Percentiles rank a stretch among this genome's conserved stretches.
Conservation (phyloP, 768 basidiomycete genomes). For the Dentipellis sp. region DNA sequence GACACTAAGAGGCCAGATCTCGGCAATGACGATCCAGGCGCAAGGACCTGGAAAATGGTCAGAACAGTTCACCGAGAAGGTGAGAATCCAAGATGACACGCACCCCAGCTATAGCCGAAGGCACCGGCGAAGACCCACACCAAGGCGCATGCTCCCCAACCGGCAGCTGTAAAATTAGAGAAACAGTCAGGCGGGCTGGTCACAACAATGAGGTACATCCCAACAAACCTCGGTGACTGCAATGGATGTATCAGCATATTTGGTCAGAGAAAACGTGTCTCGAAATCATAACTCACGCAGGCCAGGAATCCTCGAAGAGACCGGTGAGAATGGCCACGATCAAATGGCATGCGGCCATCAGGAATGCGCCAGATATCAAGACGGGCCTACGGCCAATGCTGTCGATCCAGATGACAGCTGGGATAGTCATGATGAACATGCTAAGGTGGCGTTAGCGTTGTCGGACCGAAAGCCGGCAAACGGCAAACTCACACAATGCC, state of each 20-base stretch:
- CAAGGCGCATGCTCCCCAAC: conserved; percentile 61
- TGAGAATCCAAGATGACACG: neutral
- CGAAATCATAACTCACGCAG: conserved; percentile 23
- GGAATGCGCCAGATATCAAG: conserved; percentile 60
- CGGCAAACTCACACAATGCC: conserved; percentile 53
- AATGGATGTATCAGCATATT: neutral
- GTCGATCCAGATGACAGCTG: conserved; percentile 77
- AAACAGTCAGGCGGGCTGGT: neutral
- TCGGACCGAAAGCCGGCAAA: neutral
- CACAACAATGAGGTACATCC: neutral
- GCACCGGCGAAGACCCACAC: conserved; percentile 67
- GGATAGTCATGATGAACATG: conserved; percentile 72
- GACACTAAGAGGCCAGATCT: conserved; percentile 65
- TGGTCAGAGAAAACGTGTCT: neutral
- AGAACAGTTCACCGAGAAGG: neutral
- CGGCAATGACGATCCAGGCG: conserved; percentile 70
- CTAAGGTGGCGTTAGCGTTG: conserved; percentile 19
- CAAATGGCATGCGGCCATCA: conserved; percentile 63
- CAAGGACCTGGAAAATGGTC: conserved; percentile 36
- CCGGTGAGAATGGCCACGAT: conserved; percentile 61
- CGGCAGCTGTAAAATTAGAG: conserved; percentile 34
- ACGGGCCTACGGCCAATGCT: conserved; percentile 69
- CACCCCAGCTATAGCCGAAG: conserved; percentile 73
- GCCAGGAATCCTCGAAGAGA: conserved; percentile 48
- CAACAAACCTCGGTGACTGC: neutral